Evolutionary conservation across 2,329 filamentous ascomycete genomes (phyloP).

Genomic region (Simplicillium aogashimaense): DNA sequence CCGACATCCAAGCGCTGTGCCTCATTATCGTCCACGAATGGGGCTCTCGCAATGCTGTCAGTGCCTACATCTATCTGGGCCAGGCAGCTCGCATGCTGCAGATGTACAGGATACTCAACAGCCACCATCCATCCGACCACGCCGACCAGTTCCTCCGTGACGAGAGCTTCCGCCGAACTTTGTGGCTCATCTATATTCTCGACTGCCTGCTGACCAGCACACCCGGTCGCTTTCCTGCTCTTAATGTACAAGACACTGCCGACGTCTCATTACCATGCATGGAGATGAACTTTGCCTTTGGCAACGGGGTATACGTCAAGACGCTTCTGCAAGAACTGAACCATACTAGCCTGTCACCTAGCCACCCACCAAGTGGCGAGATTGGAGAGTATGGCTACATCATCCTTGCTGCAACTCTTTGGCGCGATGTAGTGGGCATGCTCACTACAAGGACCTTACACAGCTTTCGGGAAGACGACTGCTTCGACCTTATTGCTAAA

Average conservation of each 20-base stretch:
- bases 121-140: constrained; percentile 38
- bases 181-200: constrained; percentile 54
- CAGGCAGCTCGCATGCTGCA: constrained; percentile 55
- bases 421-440: constrained; percentile 53
- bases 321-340: constrained; percentile 36
- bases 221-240: constrained; percentile 46
- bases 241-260: constrained; percentile 42
- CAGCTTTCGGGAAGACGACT: constrained; percentile 44
- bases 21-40: constrained; percentile 54
- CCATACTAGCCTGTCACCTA: constrained; percentile 21
- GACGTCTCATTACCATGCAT: constrained; percentile 48
- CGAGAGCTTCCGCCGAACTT: constrained; percentile 49
- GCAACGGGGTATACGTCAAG: constrained; percentile 47
- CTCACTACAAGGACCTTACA: constrained; percentile 42
- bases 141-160: constrained; percentile 51
- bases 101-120: constrained; percentile 52
- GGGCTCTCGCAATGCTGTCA: constrained; percentile 51
- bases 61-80: constrained; percentile 53
- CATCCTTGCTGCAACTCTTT: constrained; percentile 49
- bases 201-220: constrained; percentile 54
- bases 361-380: constrained; percentile 32
- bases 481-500: constrained; percentile 38
- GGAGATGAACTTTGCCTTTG: constrained; percentile 54
- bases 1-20: constrained; percentile 52
- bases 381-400: constrained; percentile 54